Evolutionary conservation across 164 flowering plant genomes (phyloP).

Genomic region (Chloranthus sessilifolius): DNA sequence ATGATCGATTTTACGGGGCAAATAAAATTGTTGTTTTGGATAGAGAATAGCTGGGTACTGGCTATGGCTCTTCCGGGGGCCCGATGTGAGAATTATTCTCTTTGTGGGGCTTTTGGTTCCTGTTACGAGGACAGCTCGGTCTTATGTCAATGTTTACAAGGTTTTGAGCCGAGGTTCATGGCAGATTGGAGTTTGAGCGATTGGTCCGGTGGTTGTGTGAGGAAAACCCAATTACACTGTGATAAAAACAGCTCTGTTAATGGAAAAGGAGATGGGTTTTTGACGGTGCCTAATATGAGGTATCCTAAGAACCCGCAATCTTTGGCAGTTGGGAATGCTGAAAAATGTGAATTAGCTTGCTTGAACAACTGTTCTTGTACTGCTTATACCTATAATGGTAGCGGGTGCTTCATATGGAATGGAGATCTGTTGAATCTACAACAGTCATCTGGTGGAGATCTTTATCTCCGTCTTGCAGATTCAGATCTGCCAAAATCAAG

Average conservation of each 20-base stretch:
- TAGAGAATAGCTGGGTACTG: conserved; percentile 10
- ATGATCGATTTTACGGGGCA: conserved; percentile 20
- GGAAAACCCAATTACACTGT: conserved; percentile 15
- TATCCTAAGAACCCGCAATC: conserved; percentile 1
- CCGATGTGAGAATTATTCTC: conserved; percentile 10
- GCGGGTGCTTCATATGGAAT: conserved; percentile 14
- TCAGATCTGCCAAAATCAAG: not conserved
- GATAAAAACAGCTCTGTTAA: not conserved
- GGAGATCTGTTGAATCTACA: conserved; percentile 10
- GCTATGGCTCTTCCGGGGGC: conserved; percentile 18
- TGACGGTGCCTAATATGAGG: not conserved
- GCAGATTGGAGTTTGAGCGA: conserved; percentile 12
- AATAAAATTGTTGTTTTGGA: conserved; percentile 12
- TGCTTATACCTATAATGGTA: conserved; percentile 9
- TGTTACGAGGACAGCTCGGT: conserved; percentile 9
- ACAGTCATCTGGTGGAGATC: not conserved
- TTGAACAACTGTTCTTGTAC: conserved; percentile 12
- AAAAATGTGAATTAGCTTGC: conserved; percentile 16
- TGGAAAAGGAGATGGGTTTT: conserved; percentile 3
- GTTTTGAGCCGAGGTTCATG: conserved; percentile 10
- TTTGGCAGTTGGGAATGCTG: not conserved
- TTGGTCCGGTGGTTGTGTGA: conserved; percentile 21
- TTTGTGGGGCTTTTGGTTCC: conserved; percentile 22
- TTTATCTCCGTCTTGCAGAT: not conserved
- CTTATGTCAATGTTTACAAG: conserved; percentile 14